Conservation (phyloP, 2,329 filamentous ascomycete genomes). For the Trichophyton equinum region DNA sequence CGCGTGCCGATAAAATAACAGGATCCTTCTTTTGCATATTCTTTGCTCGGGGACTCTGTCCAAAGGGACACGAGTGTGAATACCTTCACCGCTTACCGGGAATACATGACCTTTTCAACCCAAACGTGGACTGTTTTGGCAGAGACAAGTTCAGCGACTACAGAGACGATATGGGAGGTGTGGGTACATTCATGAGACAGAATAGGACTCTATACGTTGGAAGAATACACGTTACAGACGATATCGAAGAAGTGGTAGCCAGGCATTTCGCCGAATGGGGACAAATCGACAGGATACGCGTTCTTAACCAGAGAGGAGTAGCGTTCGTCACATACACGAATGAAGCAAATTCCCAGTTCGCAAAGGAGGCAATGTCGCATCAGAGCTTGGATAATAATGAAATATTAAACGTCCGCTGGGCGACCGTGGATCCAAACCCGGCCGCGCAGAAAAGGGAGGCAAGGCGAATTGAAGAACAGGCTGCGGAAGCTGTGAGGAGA, state of each 20-base stretch:
- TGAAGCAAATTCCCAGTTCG: slow-evolving; percentile 79
- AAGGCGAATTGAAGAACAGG: slow-evolving; percentile 81
- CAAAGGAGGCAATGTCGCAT: slow-evolving; percentile 91
- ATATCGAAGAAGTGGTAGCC: slow-evolving; percentile 91
- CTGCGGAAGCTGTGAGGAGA: slow-evolving; percentile 79
- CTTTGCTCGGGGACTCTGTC: slow-evolving; percentile 70
- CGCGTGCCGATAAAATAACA: slow-evolving; percentile 59
- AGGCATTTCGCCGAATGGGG: slow-evolving; percentile 97
- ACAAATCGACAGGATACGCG: slow-evolving; percentile 73
- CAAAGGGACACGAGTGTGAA: slow-evolving; percentile 83
- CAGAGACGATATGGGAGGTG: slow-evolving; percentile 93
- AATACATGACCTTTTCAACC: slow-evolving; percentile 80
- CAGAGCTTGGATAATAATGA: slow-evolving; percentile 85
- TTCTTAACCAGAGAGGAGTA: slow-evolving; percentile 78
- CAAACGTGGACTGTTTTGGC: slow-evolving; percentile 90
- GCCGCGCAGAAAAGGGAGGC: slow-evolving; percentile 88
- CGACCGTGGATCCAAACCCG: slow-evolving; percentile 90
- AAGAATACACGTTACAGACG: slow-evolving; percentile 86
- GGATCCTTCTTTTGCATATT: slow-evolving; percentile 88
- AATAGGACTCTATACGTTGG: slow-evolving; percentile 92
- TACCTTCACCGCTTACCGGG: slow-evolving; percentile 83
- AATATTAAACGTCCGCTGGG: slow-evolving; percentile 92
- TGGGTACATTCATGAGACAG: slow-evolving; percentile 83
- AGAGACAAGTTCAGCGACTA: slow-evolving; percentile 89
- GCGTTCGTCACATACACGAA: slow-evolving; percentile 92